phyloP scores from a whole-genome alignment of 257 asterid genomes.

The Leptodermis oblonga region DNA sequence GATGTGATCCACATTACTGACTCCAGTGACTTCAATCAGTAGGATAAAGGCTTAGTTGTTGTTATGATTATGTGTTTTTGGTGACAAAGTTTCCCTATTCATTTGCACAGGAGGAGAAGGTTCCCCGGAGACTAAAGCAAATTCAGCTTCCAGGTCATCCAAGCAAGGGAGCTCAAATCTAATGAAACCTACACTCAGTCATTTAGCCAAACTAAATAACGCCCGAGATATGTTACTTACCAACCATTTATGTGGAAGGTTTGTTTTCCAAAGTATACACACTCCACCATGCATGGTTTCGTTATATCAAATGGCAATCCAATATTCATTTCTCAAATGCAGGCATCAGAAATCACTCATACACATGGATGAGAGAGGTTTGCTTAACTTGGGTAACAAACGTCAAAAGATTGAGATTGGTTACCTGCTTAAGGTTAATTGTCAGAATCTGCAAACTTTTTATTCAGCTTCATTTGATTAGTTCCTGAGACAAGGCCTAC shows the following conservation, averaged over 20 bases:
- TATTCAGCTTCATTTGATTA: background rate
- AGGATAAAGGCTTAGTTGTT: too few relatives aligned
- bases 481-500: background rate
- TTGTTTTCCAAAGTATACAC: background rate
- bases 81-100: background rate
- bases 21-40: too few relatives aligned
- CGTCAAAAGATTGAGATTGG: conserved; percentile 85
- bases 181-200: conserved; percentile 87
- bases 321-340: background rate
- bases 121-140: conserved; percentile 31
- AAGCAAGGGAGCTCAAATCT: conserved; percentile 50
- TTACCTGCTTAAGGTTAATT: conserved; percentile 58
- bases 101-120: conserved; percentile 31
- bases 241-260: conserved; percentile 46
- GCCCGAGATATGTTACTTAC: conserved; percentile 28
- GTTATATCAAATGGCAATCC: background rate
- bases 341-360: conserved; percentile 42
- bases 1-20: too few relatives aligned
- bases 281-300: background rate
- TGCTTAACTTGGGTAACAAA: conserved; percentile 47
- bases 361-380: conserved; percentile 26
- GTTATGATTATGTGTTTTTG: too few relatives aligned
- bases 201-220: conserved; percentile 67
- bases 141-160: conserved; percentile 24
- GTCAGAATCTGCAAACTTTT: background rate